phyloP scores from a whole-genome alignment of 1,284 basidiomycete genomes.

The Vanrija humicola region DNA sequence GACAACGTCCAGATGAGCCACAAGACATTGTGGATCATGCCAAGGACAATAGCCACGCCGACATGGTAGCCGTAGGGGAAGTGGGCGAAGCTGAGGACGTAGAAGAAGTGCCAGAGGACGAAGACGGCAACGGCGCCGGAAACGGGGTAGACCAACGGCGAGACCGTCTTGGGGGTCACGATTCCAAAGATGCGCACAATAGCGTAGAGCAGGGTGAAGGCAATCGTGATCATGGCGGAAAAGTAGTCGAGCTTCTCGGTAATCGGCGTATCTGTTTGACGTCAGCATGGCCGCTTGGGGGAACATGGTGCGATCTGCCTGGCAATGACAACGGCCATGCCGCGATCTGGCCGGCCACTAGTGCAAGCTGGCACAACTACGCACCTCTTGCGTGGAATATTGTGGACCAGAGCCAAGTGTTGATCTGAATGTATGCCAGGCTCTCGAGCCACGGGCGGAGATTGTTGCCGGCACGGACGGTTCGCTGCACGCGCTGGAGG shows the following conservation, averaged over 20 bases:
- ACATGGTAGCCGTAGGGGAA: constrained; percentile 98
- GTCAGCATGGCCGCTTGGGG: background rate
- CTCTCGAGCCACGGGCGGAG: constrained; percentile 66
- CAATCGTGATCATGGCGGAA: constrained; percentile 77
- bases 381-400: constrained; percentile 89
- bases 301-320: too few species aligned
- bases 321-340: too few species aligned
- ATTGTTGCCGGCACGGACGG: constrained; percentile 62
- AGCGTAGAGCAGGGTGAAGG: constrained; percentile 70
- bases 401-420: constrained; percentile 89
- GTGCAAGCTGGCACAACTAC: constrained; percentile 11
- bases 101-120: constrained; percentile 42
- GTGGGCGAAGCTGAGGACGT: constrained; percentile 57
- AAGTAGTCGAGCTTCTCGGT: constrained; percentile 97
- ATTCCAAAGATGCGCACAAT: constrained; percentile 73
- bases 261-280: constrained; percentile 61
- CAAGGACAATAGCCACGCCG: constrained; percentile 73
- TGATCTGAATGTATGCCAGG: constrained; percentile 72
- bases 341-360: too few species aligned
- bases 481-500: constrained; percentile 53
- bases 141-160: constrained; percentile 22
- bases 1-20: constrained; percentile 71
- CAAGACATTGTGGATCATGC: constrained; percentile 64
- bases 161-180: constrained; percentile 22
- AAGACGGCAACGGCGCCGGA: constrained; percentile 27